Evolutionary conservation across 108 stramenopile genomes (phyloP), one percentile per base, ranked within the genome.

Genomic region (Discostella pseudostelligera): DNA sequence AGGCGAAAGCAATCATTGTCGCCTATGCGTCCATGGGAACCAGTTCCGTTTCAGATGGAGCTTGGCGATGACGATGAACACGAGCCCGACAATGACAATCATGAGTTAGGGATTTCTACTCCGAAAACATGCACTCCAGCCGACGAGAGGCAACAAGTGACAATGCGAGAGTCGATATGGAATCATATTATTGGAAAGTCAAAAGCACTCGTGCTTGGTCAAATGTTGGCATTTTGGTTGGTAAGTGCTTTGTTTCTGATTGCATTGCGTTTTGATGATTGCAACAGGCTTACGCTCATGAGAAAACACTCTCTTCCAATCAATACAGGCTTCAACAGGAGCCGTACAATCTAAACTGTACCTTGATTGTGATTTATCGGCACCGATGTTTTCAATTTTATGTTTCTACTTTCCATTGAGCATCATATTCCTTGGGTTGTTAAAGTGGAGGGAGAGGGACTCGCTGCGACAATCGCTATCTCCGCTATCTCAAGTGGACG

Each of bases 371-470:
- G 42, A 70, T 9, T 37, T 75, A 35, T 83, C 82, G 5, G 87
- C 84, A 3, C 87, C 90, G 0, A 76, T 77, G 40, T 86, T 88
- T 71, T 81, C 84, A 20, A 83, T 84, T 53, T 37, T 66, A 10
- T 67, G 72, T 12, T 76, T 75, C 17, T 91, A 88, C 43, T 59
- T 87, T 35, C 59, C 79, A 3, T 44, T 91, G 37, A 47, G 56
- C 39, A 22, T 81, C 25, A 50, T 64, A 20, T 55, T 44, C 46
- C 6, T 66, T 19, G 24, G 58, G 9, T 61, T 59, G 40, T 50
- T 75, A 25, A 35, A 56, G 26, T 42, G 55, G 55, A 37, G 67
- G 59, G 43, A 54, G 40, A 19, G 28, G 20, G 46, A 53, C 40
- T 48, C 25, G 17, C 20, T 8, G 24, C 57, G 57, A 26, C 20